Conservation (phyloP, 345 rosid genomes). For the Eucalyptus sp. region DNA sequence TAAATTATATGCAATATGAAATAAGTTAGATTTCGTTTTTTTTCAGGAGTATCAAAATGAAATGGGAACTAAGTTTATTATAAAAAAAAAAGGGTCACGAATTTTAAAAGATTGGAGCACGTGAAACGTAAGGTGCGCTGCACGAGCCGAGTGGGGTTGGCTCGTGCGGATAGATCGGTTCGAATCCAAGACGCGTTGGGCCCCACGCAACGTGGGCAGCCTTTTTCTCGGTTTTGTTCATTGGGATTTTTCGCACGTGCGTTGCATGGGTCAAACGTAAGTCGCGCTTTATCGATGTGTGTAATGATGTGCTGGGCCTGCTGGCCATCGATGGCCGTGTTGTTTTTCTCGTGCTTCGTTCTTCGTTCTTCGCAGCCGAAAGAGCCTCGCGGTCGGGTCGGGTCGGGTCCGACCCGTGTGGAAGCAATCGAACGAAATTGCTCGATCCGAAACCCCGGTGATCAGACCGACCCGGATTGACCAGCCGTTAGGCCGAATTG, state of each 20-base stretch:
- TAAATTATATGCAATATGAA: too few relatives aligned
- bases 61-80: neutral
- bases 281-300: too few relatives aligned
- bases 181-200: neutral
- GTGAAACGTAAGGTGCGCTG: neutral
- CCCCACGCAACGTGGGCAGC: neutral
- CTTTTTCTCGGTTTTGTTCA: neutral
- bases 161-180: neutral
- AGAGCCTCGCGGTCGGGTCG: neutral
- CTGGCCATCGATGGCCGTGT: neutral
- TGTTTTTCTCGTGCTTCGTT: neutral
- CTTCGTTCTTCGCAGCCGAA: neutral
- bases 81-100: neutral
- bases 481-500: accelerated
- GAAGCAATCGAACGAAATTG: neutral
- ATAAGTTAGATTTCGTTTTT: accelerated
- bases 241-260: neutral
- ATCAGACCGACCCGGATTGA: neutral
- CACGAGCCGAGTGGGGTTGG: neutral
- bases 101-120: neutral
- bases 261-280: neutral
- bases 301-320: neutral
- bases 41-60: neutral
- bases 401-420: neutral
- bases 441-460: neutral